Evolutionary conservation across 805 yeast species (phyloP), one percentile per base, ranked within the genome.

Genomic region (Ogataea haglerorum): DNA sequence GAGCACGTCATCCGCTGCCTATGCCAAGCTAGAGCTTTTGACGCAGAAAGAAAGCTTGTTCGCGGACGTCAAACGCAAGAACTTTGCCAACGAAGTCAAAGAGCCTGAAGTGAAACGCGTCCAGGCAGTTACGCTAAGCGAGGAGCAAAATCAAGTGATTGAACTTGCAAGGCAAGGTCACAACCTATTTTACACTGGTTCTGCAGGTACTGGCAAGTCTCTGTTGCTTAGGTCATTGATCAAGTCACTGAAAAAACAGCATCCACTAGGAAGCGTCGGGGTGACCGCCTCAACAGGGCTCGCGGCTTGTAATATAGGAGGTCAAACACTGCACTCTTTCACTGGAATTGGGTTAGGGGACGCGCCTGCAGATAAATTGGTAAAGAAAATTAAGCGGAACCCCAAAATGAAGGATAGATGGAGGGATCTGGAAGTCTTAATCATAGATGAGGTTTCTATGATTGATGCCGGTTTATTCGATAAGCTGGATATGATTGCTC

Each of bases 191-290:
- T 93, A 86, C 59, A 93, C 99, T 0, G 99, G 99, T 36, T 88
- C 97, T 24, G 99, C 99, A 0, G 99, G 99, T 54, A 93, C 99
- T 0, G 99, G 99, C 57, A 93, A 93, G 58, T 91, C 99, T 1
- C 83, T 93, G 4, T 67, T 93, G n/a, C 65, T 93, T 36, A 73
- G 75, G 46, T 70, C 78, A 9, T 68, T 85, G 26, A 84, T 85
- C 40, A 74, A 75, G 51, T 61, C 70, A 0, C 57, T 85, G 40
- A 69, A 64, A 46, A 45, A 49, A 1, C 70, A 69, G 43, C 70
- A 77, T 56, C 70, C 73, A 0, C 47, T 48, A 0, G 77, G 74
- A 2, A 57, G 66, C 10, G 86, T 85, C 4, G 89, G 84, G 0
- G 83, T 85, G 1, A 84, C 93, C 0, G 95, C 95, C 0, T 84